phyloP scores from a whole-genome alignment of 2,329 filamentous ascomycete genomes.

The Nemania bipapillata region DNA sequence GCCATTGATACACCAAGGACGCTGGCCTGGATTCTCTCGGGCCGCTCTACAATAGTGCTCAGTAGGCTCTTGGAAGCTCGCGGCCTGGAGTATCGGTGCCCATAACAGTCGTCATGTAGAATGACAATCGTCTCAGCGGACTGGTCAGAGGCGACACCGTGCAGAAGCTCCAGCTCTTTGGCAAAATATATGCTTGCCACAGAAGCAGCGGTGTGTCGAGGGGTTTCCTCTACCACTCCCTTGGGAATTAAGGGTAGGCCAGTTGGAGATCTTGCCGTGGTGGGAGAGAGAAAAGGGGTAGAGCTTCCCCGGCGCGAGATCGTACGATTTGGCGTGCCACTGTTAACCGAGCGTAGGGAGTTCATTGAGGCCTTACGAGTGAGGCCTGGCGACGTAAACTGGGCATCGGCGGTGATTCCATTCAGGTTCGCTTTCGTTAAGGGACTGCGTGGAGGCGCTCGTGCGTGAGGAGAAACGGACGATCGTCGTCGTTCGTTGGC shows the following conservation, averaged over 20 bases:
- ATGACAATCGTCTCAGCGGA: slow-evolving; percentile 78
- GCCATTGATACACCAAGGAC: slow-evolving; percentile 84
- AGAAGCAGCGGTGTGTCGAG: slow-evolving; percentile 60
- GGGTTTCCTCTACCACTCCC: slow-evolving; percentile 54
- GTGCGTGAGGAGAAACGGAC: slow-evolving; percentile 50
- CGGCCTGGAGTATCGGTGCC: slow-evolving; percentile 88
- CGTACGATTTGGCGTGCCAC: slow-evolving; percentile 52
- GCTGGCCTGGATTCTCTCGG: slow-evolving; percentile 86
- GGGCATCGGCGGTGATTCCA: slow-evolving; percentile 54
- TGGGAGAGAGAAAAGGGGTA: slow-evolving; percentile 58
- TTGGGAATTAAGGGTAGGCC: slow-evolving; percentile 45
- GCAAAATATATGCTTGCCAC: slow-evolving; percentile 76
- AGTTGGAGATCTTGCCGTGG: slow-evolving; percentile 53
- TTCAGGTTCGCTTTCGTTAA: slow-evolving; percentile 50
- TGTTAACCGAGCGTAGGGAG: slow-evolving; percentile 64
- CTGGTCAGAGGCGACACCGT: slow-evolving; percentile 57
- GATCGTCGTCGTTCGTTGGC: slow-evolving; percentile 38
- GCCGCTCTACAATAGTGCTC: slow-evolving; percentile 87
- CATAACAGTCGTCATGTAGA: slow-evolving; percentile 93
- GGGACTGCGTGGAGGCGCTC: slow-evolving; percentile 58
- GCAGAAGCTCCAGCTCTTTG: slow-evolving; percentile 74
- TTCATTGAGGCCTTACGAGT: slow-evolving; percentile 68
- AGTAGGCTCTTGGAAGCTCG: slow-evolving; percentile 77
- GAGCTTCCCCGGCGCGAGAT: slow-evolving; percentile 63
- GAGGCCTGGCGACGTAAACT: slow-evolving; percentile 62